Evolutionary conservation across 306 rosid genomes (phyloP).

Genomic region (Cajanus cajan): DNA sequence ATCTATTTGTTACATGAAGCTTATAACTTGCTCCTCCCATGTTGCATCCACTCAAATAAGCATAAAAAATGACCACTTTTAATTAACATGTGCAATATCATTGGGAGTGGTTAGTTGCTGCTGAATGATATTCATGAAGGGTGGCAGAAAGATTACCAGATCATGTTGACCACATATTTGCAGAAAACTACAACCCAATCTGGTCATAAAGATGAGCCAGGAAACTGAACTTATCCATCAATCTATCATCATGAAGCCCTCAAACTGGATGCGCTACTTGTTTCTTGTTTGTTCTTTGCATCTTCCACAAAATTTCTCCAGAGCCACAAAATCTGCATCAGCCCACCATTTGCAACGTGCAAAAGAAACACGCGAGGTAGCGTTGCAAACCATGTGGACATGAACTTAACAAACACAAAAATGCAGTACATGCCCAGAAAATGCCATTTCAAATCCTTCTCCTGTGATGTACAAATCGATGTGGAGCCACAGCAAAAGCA

Average conservation of each 20-base stretch:
- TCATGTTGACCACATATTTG: not conserved
- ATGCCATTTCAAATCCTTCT: conserved; percentile 33
- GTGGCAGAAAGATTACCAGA: not conserved
- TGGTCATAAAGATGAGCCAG: not conserved
- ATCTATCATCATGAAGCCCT: conserved; percentile 27
- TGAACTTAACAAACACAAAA: conserved; percentile 41
- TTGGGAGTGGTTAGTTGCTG: not conserved
- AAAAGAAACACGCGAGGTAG: conserved; percentile 32
- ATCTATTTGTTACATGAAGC: conserved; percentile 13
- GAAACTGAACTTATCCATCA: not conserved
- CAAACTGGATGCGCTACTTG: not conserved
- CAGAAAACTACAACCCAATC: not conserved
- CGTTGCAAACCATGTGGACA: conserved; percentile 22
- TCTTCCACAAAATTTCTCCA: conserved; percentile 39
- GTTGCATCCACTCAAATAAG: conserved; percentile 16
- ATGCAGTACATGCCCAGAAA: conserved; percentile 34
- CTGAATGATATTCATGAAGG: not conserved
- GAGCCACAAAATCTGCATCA: conserved; percentile 48
- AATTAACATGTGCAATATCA: not conserved
- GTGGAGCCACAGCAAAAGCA: not conserved
- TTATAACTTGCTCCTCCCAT: conserved; percentile 5
- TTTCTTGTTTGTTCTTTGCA: conserved; percentile 23
- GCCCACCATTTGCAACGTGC: conserved; percentile 50
- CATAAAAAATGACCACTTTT: not conserved
- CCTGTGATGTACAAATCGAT: conserved; percentile 32